Conservation (phyloP, 2,329 filamentous ascomycete species). For the Fusarium sarcochroum region DNA sequence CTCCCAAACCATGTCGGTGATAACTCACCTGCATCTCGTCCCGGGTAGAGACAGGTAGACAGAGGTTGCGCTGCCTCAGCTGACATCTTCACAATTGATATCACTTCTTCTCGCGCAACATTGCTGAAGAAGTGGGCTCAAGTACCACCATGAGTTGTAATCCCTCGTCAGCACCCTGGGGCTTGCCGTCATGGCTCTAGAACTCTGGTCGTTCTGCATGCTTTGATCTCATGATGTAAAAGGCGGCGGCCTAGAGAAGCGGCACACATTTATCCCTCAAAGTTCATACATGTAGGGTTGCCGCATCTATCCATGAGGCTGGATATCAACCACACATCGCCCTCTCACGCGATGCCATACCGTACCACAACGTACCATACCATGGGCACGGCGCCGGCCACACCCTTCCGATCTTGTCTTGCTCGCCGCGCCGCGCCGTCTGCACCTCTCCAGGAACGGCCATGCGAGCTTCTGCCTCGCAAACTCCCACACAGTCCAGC, state of each 20-base stretch:
- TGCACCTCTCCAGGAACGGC: conserved; percentile 40
- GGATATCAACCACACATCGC: conserved; percentile 26
- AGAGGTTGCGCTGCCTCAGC: conserved; percentile 31
- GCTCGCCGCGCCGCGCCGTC: conserved; percentile 23
- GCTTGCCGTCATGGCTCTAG: conserved; percentile 20
- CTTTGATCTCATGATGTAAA: conserved; percentile 22
- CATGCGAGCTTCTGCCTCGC: conserved; percentile 25
- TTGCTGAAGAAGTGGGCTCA: conserved; percentile 4
- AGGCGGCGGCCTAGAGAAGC: conserved; percentile 7
- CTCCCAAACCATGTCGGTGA: conserved; percentile 34
- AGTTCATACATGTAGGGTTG: conserved; percentile 23
- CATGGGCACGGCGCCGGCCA: conserved; percentile 26
- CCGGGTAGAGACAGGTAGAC: conserved; percentile 5
- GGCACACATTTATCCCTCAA: conserved; percentile 12
- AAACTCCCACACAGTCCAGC: conserved; percentile 29
- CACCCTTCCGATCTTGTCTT: conserved; percentile 38
- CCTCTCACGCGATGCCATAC: conserved; percentile 18
- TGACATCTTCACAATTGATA: conserved; percentile 27
- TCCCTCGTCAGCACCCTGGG: conserved; percentile 17
- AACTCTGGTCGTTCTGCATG: conserved; percentile 16
- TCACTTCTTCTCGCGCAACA: conserved; percentile 26
- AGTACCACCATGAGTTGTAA: conserved; percentile 15
- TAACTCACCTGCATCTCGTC: conserved; percentile 40
- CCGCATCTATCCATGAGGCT: conserved; percentile 21
- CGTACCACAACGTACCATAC: conserved; percentile 5